Evolutionary conservation across 1,284 basidiomycete species (phyloP), one percentile per base, ranked within the genome.

Genomic region (Puccinia coronata): DNA sequence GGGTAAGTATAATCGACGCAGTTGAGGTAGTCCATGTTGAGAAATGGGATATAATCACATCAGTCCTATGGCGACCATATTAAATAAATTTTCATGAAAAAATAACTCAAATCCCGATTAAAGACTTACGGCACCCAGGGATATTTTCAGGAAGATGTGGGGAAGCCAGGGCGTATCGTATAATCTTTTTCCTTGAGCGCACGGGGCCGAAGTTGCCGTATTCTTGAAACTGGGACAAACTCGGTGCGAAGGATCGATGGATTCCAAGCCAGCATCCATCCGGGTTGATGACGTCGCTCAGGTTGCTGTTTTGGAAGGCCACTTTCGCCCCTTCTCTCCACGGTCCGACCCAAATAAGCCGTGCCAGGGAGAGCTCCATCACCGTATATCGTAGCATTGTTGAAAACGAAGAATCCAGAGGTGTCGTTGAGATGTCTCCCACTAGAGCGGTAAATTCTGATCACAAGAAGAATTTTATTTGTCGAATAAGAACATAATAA

Each of bases 231-330:
- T 59, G 18, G n/a, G 34, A 71, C 65, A 11, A 14, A 23, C 43
- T 71, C 77, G 5, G 53, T 71, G 16, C 77, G 51, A 28, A 25
- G 36, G 59, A 71, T 67, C 28, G 12, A 8, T 31, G 49, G 34
- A n/a, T 11, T 49, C 77, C 77, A 80, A 23, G 39, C 65, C 0
- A 71, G 4, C 77, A 80, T 41, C 77, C 77, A 57, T 39, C 67
- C 18, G 77, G 77, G 31, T 80, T 71, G 18, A 80, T 51, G 14
- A 80, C 77, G 51, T 80, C 67, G 23, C 49, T 70, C 9, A 80
- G 49, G 25, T 61, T 25, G 25, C 65, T 57, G 20, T 47, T 31
- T 39, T 80, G 77, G 20, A 47, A 80, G 1, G n/a, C 53, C 51
- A 80, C 77, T 25, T 39, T 55, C 2, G 77, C 67, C 14, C 63